phyloP scores from a whole-genome alignment of 1,139 yeast genomes.

The Pichia sp. region DNA sequence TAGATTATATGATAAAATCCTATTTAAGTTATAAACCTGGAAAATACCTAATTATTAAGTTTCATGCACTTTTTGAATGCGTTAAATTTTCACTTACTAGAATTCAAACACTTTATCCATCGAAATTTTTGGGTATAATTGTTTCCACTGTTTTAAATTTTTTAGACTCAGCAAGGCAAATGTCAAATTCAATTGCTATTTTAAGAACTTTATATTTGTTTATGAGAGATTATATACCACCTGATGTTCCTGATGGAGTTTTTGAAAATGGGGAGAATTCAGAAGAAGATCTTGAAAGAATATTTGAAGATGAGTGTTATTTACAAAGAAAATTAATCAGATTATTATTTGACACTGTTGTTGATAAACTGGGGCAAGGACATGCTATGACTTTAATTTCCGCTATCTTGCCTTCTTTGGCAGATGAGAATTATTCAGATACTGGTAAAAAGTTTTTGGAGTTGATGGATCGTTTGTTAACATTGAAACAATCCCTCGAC shows the following conservation, averaged over 20 bases:
- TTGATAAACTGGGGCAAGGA: conserved; percentile 4
- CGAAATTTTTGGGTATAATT: conserved; percentile 66
- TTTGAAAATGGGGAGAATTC: conserved; percentile 28
- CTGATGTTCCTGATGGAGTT: conserved; percentile 37
- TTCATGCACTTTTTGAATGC: conserved; percentile 60
- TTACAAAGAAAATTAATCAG: conserved; percentile 43
- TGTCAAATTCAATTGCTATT: conserved; percentile 38
- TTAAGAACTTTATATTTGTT: conserved; percentile 59
- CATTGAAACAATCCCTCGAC: conserved; percentile 55
- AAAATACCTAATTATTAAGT: conserved; percentile 35
- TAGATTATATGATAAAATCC: background rate
- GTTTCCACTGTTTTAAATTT: conserved; percentile 50
- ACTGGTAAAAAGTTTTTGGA: conserved; percentile 23
- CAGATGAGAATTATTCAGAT: background rate
- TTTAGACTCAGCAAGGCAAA: conserved; percentile 32
- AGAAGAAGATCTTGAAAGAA: conserved; percentile 36
- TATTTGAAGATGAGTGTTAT: conserved; percentile 48
- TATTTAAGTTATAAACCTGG: conserved; percentile 3
- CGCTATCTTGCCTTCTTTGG: conserved; percentile 9
- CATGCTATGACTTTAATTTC: conserved; percentile 4
- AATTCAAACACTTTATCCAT: conserved; percentile 64
- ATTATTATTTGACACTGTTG: conserved; percentile 30
- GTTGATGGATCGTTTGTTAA: conserved; percentile 37
- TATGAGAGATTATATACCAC: conserved; percentile 56
- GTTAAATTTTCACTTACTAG: conserved; percentile 46